Evolutionary conservation across 805 yeast genomes (phyloP), one percentile per base, ranked within the genome.

Genomic region (Suhomyces pyralidae): DNA sequence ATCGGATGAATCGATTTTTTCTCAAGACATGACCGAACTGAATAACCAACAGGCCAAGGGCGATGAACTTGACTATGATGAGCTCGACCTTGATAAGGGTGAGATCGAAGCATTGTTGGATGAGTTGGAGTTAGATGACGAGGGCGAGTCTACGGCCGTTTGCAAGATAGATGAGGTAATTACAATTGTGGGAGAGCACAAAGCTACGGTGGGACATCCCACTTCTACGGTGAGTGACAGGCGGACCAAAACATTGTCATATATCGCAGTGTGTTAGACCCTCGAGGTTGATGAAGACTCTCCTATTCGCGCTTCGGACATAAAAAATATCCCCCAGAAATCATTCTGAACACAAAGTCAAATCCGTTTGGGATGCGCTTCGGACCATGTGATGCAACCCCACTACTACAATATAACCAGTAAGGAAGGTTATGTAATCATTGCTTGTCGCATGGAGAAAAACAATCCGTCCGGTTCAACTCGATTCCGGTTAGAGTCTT

Each of bases 141-240:
- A 52, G 7, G 64, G 58, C n/a, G 52, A 58, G 7, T 55, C 63
- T 14, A 44, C 38, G 12, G 43, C 56, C 48, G 55, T 67, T 14
- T 65, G 58, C 50, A 46, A 55, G 25, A 61, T 67, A n/a, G 67
- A 66, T 43, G 60, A 58, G 17, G 62, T 66, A 14, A 60, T 67
- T n/a, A 58, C 64, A 14, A 57, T 65, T 2, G 55, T 58, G 25
- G 61, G 59, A 12, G 25, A 47, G 19, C 58, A 57, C 45, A 24
- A 22, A 34, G 49, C 40, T 20, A 15, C 42, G 42, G 44, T 5
- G 19, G 28, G 17, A 20, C n/a, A 15, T 19, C 7, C 32, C 28
- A 22, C 42, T 17, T 14, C 28, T 3, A 10, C 8, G 10, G 17
- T 7, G 40, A 32, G 17, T 24, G 50, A 47, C 38, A 48, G 57